phyloP scores from a whole-genome alignment of 495 filamentous ascomycete species.

The Penicillium flavigenum region DNA sequence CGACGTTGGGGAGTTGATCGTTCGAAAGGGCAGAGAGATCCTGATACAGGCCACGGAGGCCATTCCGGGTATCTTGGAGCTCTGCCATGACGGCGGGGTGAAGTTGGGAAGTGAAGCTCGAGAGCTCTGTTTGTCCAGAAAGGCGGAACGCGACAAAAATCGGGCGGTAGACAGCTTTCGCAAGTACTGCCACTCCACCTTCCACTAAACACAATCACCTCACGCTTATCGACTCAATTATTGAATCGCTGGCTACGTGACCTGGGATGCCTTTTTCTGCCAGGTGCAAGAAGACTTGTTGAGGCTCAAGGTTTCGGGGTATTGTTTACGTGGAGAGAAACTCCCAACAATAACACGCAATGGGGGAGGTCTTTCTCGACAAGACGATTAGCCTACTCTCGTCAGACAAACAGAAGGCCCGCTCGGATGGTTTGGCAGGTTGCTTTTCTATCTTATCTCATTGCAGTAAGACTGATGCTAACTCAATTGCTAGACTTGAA shows the following conservation, averaged over 20 bases:
- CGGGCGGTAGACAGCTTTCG: slow-evolving; percentile 28
- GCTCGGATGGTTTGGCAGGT: slow-evolving; percentile 54
- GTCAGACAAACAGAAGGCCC: slow-evolving; percentile 56
- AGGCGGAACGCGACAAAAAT: slow-evolving; percentile 46
- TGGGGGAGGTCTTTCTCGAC: slow-evolving; percentile 43
- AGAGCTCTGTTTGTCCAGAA: slow-evolving; percentile 37
- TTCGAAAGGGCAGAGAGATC: slow-evolving; percentile 71
- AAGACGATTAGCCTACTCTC: slow-evolving; percentile 42
- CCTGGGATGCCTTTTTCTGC: not conserved
- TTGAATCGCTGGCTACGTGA: not conserved
- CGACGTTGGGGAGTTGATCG: slow-evolving; percentile 58
- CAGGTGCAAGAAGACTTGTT: not conserved
- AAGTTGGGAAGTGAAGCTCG: slow-evolving; percentile 24
- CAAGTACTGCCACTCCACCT: slow-evolving; percentile 13
- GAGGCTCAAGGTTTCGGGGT: not conserved
- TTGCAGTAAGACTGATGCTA: not conserved
- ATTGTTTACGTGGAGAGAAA: not conserved
- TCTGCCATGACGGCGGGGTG: slow-evolving; percentile 46
- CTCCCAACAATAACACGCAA: slow-evolving; percentile 8
- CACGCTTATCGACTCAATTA: slow-evolving; percentile 7
- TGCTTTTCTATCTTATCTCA: slow-evolving; percentile 3
- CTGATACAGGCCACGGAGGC: slow-evolving; percentile 72
- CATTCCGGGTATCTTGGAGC: slow-evolving; percentile 60
- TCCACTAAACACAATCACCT: slow-evolving; percentile 12
- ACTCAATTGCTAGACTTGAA: slow-evolving; percentile 51